A percentile compares a stretch with the other conserved stretches of the same genome.
These are phyloP conservation scores for Medicago truncatula DNA, from an alignment of 306 rosid genomes.

Conservation along the genomic window MtrunA17r5.0-ANR NC_053044.1:29055001-29055500, in stretches of 20 bases:
- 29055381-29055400: conserved; percentile 72
- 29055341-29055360: conserved; percentile 24
- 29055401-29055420: conserved; percentile 50
- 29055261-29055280: background rate
- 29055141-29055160: background rate
- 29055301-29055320: background rate
- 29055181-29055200: background rate
- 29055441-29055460: conserved; percentile 28
- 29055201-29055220: background rate
- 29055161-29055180: background rate
- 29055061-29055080: background rate
- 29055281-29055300: background rate
- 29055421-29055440: conserved; percentile 53
- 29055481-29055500: conserved; percentile 75
- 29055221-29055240: background rate
- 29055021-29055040: background rate
- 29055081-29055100: background rate
- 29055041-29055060: background rate
- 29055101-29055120: background rate
- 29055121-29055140: no score
- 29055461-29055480: background rate
- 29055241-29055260: background rate
- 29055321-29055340: conserved; percentile 54
- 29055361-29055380: conserved; percentile 50
- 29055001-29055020: background rate